Evolutionary conservation across 1,284 basidiomycete genomes (phyloP).

Genomic region (Trichosporon asahii): DNA sequence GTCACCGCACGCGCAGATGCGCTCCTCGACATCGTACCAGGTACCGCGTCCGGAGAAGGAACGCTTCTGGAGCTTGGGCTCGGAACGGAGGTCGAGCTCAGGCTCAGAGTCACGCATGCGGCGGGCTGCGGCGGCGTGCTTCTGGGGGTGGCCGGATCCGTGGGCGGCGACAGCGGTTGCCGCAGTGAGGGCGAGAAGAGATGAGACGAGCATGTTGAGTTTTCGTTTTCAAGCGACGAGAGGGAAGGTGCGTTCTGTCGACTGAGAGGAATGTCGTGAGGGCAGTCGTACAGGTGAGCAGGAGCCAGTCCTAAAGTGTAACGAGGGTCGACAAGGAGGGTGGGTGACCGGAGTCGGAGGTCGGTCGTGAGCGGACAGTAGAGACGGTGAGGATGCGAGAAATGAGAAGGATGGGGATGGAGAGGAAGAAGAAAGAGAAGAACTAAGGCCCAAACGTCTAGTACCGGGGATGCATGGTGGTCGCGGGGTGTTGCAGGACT

Average conservation of each 20-base stretch:
- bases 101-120: background rate
- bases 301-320: background rate
- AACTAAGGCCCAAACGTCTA: background rate
- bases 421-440: constrained; percentile 3
- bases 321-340: background rate
- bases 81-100: background rate
- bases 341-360: background rate
- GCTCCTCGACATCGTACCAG: constrained; percentile 6
- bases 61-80: background rate
- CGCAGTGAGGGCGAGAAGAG: background rate
- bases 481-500: background rate
- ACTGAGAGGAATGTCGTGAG: background rate
- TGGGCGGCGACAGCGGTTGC: constrained; percentile 20
- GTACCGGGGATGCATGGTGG: background rate
- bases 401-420: background rate
- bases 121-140: constrained; percentile 24
- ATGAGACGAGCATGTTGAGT: background rate
- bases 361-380: background rate
- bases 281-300: background rate
- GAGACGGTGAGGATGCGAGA: background rate
- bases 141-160: constrained; percentile 18
- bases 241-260: background rate
- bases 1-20: constrained; percentile 3
- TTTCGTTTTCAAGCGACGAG: background rate
- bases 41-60: background rate